Conservation (phyloP, 2,329 filamentous ascomycete species). For the Aspergillus fumigatiaffinis region DNA sequence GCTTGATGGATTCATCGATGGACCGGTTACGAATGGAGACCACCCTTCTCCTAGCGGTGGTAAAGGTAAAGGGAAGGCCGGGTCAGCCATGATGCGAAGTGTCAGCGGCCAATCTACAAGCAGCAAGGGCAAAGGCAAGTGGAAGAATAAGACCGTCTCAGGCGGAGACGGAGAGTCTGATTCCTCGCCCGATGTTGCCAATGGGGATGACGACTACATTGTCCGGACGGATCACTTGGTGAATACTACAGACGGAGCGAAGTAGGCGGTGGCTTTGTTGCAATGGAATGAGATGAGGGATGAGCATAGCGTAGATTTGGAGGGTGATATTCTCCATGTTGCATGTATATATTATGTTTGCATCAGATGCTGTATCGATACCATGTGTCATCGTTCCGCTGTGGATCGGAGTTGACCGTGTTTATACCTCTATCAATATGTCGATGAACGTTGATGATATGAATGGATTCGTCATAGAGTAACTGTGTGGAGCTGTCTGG, state of each 20-base stretch:
- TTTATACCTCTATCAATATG: background rate
- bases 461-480: background rate
- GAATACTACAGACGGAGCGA: conserved; percentile 5
- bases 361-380: background rate
- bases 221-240: conserved; percentile 36
- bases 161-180: conserved; percentile 37
- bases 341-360: conserved; percentile 1
- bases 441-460: background rate
- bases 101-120: conserved; percentile 27
- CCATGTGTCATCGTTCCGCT: background rate
- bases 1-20: conserved; percentile 14
- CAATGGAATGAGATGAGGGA: background rate
- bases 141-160: conserved; percentile 10
- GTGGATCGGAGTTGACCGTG: too few relatives aligned
- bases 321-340: background rate
- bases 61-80: conserved; percentile 32
- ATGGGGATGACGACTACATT: conserved; percentile 37
- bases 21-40: conserved; percentile 27
- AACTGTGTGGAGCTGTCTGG: too few relatives aligned
- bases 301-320: background rate
- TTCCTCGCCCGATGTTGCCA: conserved; percentile 27
- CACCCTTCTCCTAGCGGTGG: conserved; percentile 13
- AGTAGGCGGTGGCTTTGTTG: background rate
- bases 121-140: conserved; percentile 27
- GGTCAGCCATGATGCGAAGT: conserved; percentile 23